Base-by-base conservation (phyloP, 2,329 filamentous ascomycete species). In the Neocatenulostroma microsporum region DNA sequence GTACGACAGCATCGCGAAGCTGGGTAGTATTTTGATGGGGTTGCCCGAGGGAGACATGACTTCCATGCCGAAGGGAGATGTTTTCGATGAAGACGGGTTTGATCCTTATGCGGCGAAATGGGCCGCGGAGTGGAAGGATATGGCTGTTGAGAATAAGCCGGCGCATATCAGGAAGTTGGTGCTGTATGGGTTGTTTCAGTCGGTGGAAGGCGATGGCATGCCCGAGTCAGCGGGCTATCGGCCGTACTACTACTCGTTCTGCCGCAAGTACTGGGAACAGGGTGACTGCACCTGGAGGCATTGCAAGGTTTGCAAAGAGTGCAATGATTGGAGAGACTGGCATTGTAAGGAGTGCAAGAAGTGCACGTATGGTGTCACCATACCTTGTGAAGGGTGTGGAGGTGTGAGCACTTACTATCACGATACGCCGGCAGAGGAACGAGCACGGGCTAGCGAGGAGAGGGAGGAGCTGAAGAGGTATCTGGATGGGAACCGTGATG, bases 241-340 rank as follows among this genome's bases (percentile, higher is more conserved):
- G n/a, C n/a, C n/a, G n/a, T n/a, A n/a, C n/a, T n/a, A n/a, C n/a
- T n/a, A n/a, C n/a, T n/a, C n/a, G n/a, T n/a, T n/a, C n/a, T n/a
- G n/a, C n/a, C n/a, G n/a, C n/a, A n/a, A 29, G 13, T 8, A 10
- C 8, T 8, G 30, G 14, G 36, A 18, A 19, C 7, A 12, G 17
- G 24, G n/a, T n/a, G 26, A 36, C 9, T 6, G 9, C 17, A 18
- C 21, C 13, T 31, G 14, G 11, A 36, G 37, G 37, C 37, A 40
- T 13, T 40, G 37, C 14, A 18, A 11, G 9, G 17, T 25, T 3
- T 40, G 37, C 26, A 40, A 40, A 15, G 21, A 40, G 21, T 40
- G 37, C 26, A 32, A 19, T 9, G 33, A 40, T n/a, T 40, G 37
- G 37, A 33, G 38, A 27, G 38, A 41, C 18, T 41, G 38, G 38